A percentile compares a stretch with the other conserved stretches of the same genome.
These are phyloP conservation scores for Ramalina intermedia DNA, from an alignment of 495 filamentous ascomycete genomes.

Conservation along the genomic window DNA sequence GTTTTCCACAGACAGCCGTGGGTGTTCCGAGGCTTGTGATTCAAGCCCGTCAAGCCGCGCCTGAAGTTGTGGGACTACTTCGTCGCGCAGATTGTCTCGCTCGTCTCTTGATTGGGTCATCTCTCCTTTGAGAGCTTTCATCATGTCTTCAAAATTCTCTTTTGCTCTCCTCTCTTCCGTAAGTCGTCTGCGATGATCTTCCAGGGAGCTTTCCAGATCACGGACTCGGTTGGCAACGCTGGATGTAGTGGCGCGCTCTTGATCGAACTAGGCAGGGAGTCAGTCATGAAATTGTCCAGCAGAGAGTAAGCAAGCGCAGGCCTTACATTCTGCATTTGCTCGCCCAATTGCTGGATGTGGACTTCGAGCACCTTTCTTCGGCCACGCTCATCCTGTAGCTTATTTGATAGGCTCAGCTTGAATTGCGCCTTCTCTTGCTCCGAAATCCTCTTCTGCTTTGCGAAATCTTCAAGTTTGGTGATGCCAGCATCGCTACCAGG, in stretches of 20 bases:
- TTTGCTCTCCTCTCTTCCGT: constrained; percentile 77
- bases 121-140: constrained; percentile 70
- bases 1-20: constrained; percentile 58
- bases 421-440: constrained; percentile 89
- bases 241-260: constrained; percentile 13
- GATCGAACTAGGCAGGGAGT: constrained; percentile 25
- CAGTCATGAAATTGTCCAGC: not conserved
- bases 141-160: constrained; percentile 84
- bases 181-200: constrained; percentile 67
- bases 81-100: constrained; percentile 79
- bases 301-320: not conserved
- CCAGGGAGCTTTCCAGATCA: constrained; percentile 66
- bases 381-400: constrained; percentile 69
- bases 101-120: constrained; percentile 73
- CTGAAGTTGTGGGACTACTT: constrained; percentile 59
- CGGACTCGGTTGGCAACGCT: constrained; percentile 37
- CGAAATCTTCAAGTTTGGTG: constrained; percentile 64
- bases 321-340: constrained; percentile 47
- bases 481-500: constrained; percentile 40
- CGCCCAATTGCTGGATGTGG: constrained; percentile 68
- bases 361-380: constrained; percentile 60
- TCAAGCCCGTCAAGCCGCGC: constrained; percentile 67
- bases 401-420: constrained; percentile 66
- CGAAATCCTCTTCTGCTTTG: constrained; percentile 63
- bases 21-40: constrained; percentile 47